Evolutionary conservation across 2,329 filamentous ascomycete genomes (phyloP).

Genomic region (Dactylellina leptospora): DNA sequence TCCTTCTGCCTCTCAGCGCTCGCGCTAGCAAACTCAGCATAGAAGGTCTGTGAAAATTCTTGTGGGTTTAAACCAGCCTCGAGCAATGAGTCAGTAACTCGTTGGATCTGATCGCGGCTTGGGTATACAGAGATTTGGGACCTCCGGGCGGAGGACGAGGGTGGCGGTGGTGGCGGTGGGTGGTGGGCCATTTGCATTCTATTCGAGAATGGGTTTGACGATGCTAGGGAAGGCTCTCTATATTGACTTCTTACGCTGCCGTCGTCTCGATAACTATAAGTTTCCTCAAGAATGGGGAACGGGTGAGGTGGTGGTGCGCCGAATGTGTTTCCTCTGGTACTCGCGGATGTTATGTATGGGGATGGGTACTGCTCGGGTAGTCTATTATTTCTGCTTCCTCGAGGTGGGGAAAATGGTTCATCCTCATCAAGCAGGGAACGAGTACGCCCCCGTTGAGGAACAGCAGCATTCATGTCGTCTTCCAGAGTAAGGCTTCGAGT

Average conservation of each 20-base stretch:
- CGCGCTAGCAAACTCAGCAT: conserved; percentile 43
- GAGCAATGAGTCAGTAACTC: conserved; percentile 29
- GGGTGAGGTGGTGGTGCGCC: conserved; percentile 30
- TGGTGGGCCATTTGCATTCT: conserved; percentile 44
- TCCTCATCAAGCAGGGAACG: conserved; percentile 38
- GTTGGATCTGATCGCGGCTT: conserved; percentile 31
- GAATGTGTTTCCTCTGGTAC: conserved; percentile 35
- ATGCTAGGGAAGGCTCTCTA: conserved; percentile 42
- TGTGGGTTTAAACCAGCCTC: conserved; percentile 42
- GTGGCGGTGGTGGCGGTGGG: conserved; percentile 29
- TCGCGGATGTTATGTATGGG: conserved; percentile 32
- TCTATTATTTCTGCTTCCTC: conserved; percentile 25
- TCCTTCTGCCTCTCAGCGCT: conserved; percentile 48
- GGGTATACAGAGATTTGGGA: conserved; percentile 37
- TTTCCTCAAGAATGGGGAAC: conserved; percentile 40
- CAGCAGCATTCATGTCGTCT: conserved; percentile 28
- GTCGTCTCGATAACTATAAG: conserved; percentile 38
- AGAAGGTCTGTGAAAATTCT: conserved; percentile 37
- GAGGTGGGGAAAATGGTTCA: conserved; percentile 37
- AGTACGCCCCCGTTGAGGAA: conserved; percentile 15
- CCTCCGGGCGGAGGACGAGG: conserved; percentile 20
- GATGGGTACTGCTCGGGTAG: conserved; percentile 40
- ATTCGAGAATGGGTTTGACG: conserved; percentile 48
- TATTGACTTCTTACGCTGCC: conserved; percentile 50
- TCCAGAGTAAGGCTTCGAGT: conserved; percentile 41